These are phyloP conservation scores for Chalaropsis ovoidea DNA, from an alignment of 2,329 filamentous ascomycete genomes.

Conservation along the genomic window DNA sequence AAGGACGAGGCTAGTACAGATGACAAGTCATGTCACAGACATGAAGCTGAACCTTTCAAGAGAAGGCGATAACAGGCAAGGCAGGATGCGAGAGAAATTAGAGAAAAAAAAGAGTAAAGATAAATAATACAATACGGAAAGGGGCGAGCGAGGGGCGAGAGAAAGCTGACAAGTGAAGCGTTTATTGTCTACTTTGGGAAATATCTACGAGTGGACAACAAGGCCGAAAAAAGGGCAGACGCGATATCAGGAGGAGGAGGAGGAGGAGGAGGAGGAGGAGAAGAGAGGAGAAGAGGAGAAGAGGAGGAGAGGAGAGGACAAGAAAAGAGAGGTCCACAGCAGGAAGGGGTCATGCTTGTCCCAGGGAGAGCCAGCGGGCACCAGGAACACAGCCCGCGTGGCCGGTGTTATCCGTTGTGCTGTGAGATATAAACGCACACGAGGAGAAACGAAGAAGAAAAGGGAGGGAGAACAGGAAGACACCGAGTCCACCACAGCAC, in stretches of 20 bases:
- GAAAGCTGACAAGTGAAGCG: neutral
- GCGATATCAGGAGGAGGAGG: too few relatives aligned
- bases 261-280: too few relatives aligned
- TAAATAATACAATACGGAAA: neutral
- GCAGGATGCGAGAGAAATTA: neutral
- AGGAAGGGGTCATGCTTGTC: too few relatives aligned
- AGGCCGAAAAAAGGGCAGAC: neutral
- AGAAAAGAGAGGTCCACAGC: too few relatives aligned
- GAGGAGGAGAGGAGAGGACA: too few relatives aligned
- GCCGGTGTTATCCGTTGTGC: neutral
- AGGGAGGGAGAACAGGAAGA: neutral
- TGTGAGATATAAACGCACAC: neutral
- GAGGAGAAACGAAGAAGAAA: neutral
- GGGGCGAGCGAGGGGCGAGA: neutral
- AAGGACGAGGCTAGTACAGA: neutral
- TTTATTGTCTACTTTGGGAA: neutral
- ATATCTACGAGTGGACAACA: neutral
- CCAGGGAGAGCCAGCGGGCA: too few relatives aligned
- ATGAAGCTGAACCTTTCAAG: slow-evolving; percentile 2
- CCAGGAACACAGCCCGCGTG: neutral
- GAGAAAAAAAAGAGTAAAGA: neutral
- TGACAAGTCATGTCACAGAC: slow-evolving; percentile 7
- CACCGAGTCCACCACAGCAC: too few relatives aligned
- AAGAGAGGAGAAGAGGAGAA: too few relatives aligned
- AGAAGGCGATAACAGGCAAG: neutral